Conservation (phyloP, 805 yeast species). For the Helenozyma rhizophorensis region DNA sequence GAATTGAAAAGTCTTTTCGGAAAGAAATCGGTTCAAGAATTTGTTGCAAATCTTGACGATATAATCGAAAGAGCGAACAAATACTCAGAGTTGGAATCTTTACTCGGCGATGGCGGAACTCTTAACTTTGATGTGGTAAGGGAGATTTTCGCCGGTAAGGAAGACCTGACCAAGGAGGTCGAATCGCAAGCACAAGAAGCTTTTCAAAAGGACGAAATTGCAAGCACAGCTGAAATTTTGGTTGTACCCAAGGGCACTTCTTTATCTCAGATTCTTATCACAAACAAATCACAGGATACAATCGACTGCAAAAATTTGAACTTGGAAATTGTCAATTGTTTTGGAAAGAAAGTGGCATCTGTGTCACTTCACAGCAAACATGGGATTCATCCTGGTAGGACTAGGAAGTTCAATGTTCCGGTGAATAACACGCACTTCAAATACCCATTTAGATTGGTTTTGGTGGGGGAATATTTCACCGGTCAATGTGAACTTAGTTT, state of each 20-base stretch:
- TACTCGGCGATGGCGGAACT: background rate
- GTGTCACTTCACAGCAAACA: conserved; percentile 27
- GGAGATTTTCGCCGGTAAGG: background rate
- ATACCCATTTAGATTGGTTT: conserved; percentile 28
- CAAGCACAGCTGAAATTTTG: conserved; percentile 12
- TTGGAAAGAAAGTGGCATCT: conserved; percentile 21
- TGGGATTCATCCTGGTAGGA: conserved; percentile 28
- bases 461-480: conserved; percentile 17
- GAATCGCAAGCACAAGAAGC: background rate
- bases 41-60: too few species aligned
- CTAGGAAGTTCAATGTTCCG: conserved; percentile 30
- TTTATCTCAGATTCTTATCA: conserved; percentile 28
- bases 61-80: background rate
- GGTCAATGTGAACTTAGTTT: conserved; percentile 21
- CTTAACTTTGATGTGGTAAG: conserved; percentile 1
- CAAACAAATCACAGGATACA: conserved; percentile 21
- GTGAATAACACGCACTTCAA: conserved; percentile 28
- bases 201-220: too few species aligned
- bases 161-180: too few species aligned
- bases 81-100: conserved; percentile 2
- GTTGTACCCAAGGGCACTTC: conserved; percentile 28
- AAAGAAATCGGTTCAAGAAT: too few species aligned
- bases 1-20: too few species aligned
- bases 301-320: conserved; percentile 29
- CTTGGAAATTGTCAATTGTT: conserved; percentile 27